Conservation (phyloP, 805 yeast genomes). For the Teunomyces cretensis region DNA sequence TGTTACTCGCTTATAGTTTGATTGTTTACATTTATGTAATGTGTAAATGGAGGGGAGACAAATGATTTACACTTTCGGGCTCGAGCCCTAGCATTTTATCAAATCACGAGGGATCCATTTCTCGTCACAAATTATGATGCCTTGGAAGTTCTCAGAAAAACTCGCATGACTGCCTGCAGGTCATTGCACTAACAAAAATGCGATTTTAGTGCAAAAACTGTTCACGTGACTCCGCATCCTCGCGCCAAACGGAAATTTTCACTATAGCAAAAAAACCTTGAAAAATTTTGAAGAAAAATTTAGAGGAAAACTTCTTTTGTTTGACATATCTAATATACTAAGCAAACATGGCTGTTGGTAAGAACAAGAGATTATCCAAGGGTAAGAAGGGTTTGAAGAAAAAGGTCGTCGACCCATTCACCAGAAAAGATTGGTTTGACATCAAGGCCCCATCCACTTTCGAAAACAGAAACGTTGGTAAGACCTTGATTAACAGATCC, state of each 20-base stretch:
- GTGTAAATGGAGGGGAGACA: not conserved
- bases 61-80: not conserved
- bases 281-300: slow-evolving; percentile 8
- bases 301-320: slow-evolving; percentile 7
- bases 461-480: slow-evolving; percentile 98
- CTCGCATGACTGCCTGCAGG: not conserved
- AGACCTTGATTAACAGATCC: slow-evolving; percentile 96
- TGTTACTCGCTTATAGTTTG: not conserved
- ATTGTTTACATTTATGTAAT: slow-evolving; percentile 3
- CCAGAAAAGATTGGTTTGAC: slow-evolving; percentile 98
- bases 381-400: slow-evolving; percentile 98
- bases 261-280: slow-evolving; percentile 4
- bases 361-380: slow-evolving; percentile 84
- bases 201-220: not conserved
- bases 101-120: not conserved
- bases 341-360: slow-evolving; percentile 65
- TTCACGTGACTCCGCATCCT: not conserved
- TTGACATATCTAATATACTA: slow-evolving; percentile 8
- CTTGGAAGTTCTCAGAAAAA: not conserved
- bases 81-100: not conserved
- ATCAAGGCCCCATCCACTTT: slow-evolving; percentile 99
- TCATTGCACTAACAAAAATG: no score
- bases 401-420: slow-evolving; percentile 99
- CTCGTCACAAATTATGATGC: not conserved
- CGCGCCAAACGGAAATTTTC: slow-evolving; percentile 1